Conservation (phyloP, 1,139 yeast genomes). For the Candida gigantensis region DNA sequence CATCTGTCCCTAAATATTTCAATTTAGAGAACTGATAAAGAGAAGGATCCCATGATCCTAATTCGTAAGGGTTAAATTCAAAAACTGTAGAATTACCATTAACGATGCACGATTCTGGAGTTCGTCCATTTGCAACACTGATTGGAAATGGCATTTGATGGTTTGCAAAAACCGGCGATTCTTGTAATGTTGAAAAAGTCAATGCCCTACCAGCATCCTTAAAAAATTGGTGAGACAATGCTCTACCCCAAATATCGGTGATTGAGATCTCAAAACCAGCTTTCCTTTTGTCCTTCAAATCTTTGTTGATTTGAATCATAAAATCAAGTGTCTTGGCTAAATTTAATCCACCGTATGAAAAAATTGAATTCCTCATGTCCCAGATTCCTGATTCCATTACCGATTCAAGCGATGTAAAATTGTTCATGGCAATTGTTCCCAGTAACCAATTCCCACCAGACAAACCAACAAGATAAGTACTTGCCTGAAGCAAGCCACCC, state of each 20-base stretch:
- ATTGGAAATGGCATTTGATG: slow-evolving; percentile 44
- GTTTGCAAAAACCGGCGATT: slow-evolving; percentile 26
- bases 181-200: slow-evolving; percentile 40
- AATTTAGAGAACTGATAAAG: slow-evolving; percentile 30
- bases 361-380: slow-evolving; percentile 41
- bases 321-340: slow-evolving; percentile 28
- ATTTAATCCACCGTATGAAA: slow-evolving; percentile 41
- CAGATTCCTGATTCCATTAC: slow-evolving; percentile 33
- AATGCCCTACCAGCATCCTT: slow-evolving; percentile 28
- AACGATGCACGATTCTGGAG: slow-evolving; percentile 33
- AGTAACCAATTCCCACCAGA: slow-evolving; percentile 49
- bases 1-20: slow-evolving; percentile 37
- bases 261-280: slow-evolving; percentile 40
- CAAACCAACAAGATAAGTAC: slow-evolving; percentile 41
- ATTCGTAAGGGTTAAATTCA: slow-evolving; percentile 42
- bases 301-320: slow-evolving; percentile 12
- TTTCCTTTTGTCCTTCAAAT: slow-evolving; percentile 32
- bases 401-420: slow-evolving; percentile 39
- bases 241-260: slow-evolving; percentile 50
- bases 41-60: slow-evolving; percentile 49
- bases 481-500: slow-evolving; percentile 43
- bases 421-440: slow-evolving; percentile 38
- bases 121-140: slow-evolving; percentile 40
- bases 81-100: slow-evolving; percentile 42
- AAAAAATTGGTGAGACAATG: slow-evolving; percentile 40